Base-by-base conservation (phyloP, 2,329 filamentous ascomycete species). In the Aspergillus fumigatiaffinis region DNA sequence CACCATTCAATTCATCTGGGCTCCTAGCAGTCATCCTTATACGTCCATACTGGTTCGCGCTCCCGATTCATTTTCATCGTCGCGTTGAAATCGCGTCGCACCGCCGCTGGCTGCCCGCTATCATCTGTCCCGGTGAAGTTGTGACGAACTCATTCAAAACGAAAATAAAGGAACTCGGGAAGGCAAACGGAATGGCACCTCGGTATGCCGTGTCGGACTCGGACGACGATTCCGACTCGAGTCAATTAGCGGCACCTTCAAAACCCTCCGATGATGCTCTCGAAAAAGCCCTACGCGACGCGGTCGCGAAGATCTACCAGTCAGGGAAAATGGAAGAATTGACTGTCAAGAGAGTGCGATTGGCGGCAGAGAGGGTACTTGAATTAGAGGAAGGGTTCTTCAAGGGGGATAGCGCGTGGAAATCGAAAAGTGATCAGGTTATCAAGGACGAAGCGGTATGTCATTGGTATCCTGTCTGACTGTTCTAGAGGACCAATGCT, bases 271-370 rank as follows among this genome's bases (percentile, higher is more conserved):
- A 76, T 50, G 57, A 66, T 25, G 47, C 52, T 14, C 60, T 79
- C n/a, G 75, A 77, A 57, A 66, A 70, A 44, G 69, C 65, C 21
- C 62, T 79, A 48, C 73, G 76, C 46, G 68, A 75, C 54, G 66
- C 70, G 14, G 75, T 78, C 32, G 67, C 66, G 14, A 60, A 63
- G n/a, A 66, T 76, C 50, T 75, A 68, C 63, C 65, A 68, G 28
- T 63, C 67, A 1, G 74, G 72, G 7, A 75, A 82, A 21, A 68
- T 72, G 32, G 79, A 84, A 5, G 78, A 84, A 52, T 70, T 86
- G 59, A 86, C 84, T 0, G 76, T 86, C 53, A 86, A 84, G 60
- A 76, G 77, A 54, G 80, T 86, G 52, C 81, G 85, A 51, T 66
- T 74, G 29, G 77, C 77, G 25, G 80, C 79, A 3, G 84, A 86